These are phyloP conservation scores for Hortiboletus campestris DNA, from an alignment of 768 basidiomycete genomes.

Conservation along the genomic window DNA sequence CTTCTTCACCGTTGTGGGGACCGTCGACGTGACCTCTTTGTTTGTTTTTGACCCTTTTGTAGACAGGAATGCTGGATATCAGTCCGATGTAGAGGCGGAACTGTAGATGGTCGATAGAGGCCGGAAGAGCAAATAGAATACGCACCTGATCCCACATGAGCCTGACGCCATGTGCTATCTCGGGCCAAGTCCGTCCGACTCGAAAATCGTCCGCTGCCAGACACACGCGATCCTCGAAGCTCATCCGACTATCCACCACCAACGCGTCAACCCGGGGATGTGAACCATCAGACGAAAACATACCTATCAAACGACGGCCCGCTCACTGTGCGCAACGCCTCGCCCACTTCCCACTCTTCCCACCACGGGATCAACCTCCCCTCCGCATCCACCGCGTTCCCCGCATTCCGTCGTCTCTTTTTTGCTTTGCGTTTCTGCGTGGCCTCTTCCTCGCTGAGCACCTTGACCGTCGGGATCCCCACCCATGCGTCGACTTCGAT, in stretches of 20 bases:
- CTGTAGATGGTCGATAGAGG: constrained; percentile 13
- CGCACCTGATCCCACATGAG: constrained; percentile 32
- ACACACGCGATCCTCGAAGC: constrained; percentile 22
- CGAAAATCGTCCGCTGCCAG: constrained; percentile 33
- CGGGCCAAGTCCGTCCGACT: constrained; percentile 31
- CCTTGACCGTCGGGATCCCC: constrained; percentile 26
- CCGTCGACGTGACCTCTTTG: constrained; percentile 23
- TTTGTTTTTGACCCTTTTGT: constrained; percentile 27
- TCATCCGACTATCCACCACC: constrained; percentile 1
- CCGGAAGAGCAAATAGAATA: background rate
- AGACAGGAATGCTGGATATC: constrained; percentile 29
- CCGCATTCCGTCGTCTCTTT: constrained; percentile 18
- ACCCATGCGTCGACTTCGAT: constrained; percentile 28
- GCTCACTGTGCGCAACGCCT: constrained; percentile 21
- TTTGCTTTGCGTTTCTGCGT: constrained; percentile 14
- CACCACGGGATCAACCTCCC: constrained; percentile 31
- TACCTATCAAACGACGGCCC: constrained; percentile 27
- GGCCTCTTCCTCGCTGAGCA: constrained; percentile 25
- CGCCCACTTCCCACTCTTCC: constrained; percentile 33
- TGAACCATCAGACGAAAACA: background rate
- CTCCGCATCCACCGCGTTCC: constrained; percentile 15
- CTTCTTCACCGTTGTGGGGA: constrained; percentile 33
- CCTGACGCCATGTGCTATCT: constrained; percentile 28
- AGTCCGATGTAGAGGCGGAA: constrained; percentile 33
- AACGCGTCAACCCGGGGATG: background rate